Base-by-base conservation (phyloP, 2,329 filamentous ascomycete species). In the Phaeosphaeria sp. region DNA sequence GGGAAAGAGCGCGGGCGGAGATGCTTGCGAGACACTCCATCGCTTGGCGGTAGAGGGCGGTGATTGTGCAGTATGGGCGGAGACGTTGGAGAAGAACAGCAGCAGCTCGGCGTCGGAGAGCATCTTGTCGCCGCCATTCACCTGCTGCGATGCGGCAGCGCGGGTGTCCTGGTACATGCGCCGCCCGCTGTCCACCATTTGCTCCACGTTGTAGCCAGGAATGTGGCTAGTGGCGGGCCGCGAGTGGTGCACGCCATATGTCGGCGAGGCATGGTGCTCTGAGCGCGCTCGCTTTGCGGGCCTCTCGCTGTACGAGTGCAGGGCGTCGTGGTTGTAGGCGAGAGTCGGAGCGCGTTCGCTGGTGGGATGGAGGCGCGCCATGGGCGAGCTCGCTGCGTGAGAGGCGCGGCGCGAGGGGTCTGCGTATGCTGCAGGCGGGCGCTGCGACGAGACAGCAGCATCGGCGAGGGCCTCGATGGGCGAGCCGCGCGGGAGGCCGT, bases 281-380 rank as follows among this genome's bases (percentile, higher is more conserved):
- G 87, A 88, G 61, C 86, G 83, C 49, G 85, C 81, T 43, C 87
- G 82, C 73, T 89, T 89, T 20, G 84, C 75, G 3, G 86, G 85
- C 47, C 84, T 80, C 65, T 87, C 82, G 48, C 76, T 41, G 56
- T 64, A 54, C 4, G 59, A 18, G 48, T 64, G 58, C 30, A 52
- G 27, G 13, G 58, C n/a, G 50, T 64, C 63, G 33, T 52, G 22
- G 2, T 59, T 33, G 49, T 64, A 58, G 51, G 62, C 55, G 55
- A 69, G 73, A 55, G 65, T 65, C 22, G 69, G 59, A 20, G 66
- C 63, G 67, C 63, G 65, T 42, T 65, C 62, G 63, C 54, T 63
- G 41, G 57, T 57, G 30, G 65, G 58, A 48, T 60, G 65, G 56
- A 67, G 57, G 46, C 54, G 50, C 47, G 62, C 56, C 20, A 58